Evolutionary conservation across 306 rosid genomes (phyloP).

Genomic region (Corylus heterophylla): DNA sequence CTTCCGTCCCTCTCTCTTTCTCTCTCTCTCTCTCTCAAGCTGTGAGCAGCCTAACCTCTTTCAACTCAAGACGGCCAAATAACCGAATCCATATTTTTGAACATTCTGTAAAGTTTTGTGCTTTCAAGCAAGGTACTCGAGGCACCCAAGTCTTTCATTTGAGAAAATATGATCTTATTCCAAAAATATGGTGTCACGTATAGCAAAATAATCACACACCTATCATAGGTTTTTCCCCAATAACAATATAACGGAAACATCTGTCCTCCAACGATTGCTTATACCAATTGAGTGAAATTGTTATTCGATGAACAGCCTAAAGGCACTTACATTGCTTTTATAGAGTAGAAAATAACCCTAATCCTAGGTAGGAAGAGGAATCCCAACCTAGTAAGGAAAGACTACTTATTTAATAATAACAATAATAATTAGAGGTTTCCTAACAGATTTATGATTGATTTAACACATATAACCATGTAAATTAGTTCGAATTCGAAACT

Average conservation of each 20-base stretch:
- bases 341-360: too few relatives aligned
- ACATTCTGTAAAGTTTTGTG: neutral
- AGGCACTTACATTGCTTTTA: too few relatives aligned
- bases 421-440: too few relatives aligned
- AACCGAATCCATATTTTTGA: neutral
- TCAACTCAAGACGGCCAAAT: neutral
- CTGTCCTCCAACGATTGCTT: too few relatives aligned
- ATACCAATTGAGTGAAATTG: too few relatives aligned
- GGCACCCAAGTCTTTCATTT: neutral
- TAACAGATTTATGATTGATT: neutral
- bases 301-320: too few relatives aligned
- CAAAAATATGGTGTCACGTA: too few relatives aligned
- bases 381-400: too few relatives aligned
- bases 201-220: neutral
- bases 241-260: neutral
- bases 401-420: too few relatives aligned
- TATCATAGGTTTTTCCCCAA: neutral
- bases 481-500: neutral
- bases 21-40: neutral
- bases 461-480: neutral
- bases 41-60: neutral
- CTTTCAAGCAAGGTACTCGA: neutral
- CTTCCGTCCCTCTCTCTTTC: neutral
- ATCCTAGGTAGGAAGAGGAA: too few relatives aligned
- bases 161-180: neutral